Conservation (phyloP, 805 yeast genomes). For the Danielia reshetovae region DNA sequence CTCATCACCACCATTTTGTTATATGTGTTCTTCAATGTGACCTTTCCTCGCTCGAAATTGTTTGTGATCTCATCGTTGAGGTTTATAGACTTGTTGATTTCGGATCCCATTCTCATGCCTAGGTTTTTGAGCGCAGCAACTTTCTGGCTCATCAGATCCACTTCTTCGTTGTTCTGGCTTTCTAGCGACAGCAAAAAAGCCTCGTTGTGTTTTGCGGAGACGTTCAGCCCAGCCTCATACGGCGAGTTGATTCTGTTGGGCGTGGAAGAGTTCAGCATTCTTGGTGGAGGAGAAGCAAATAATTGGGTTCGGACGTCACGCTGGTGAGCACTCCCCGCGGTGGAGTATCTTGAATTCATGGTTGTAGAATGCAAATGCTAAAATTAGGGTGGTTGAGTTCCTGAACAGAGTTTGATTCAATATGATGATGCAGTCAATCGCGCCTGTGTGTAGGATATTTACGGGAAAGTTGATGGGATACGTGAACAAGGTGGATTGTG, state of each 20-base stretch:
- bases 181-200: conserved; percentile 41
- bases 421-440: no score
- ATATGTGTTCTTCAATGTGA: conserved; percentile 39
- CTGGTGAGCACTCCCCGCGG: conserved; percentile 31
- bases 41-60: conserved; percentile 35
- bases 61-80: conserved; percentile 40
- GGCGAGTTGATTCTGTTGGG: conserved; percentile 36
- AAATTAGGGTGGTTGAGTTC: no score
- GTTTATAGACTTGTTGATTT: conserved; percentile 38
- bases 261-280: neutral
- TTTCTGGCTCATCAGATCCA: conserved; percentile 38
- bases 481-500: neutral
- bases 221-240: conserved; percentile 27
- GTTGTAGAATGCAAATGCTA: no score
- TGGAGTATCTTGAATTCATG: conserved; percentile 17
- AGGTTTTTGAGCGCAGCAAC: conserved; percentile 39
- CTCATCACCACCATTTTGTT: conserved; percentile 44
- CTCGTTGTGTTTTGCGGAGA: conserved; percentile 39
- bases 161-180: conserved; percentile 40
- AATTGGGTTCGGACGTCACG: conserved; percentile 41
- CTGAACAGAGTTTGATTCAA: no score
- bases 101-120: conserved; percentile 41
- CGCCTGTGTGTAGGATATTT: conserved; percentile 1
- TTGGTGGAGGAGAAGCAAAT: conserved; percentile 25
- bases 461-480: neutral